phyloP scores from a whole-genome alignment of 805 yeast species.

The Sungouiozyma ichnusensis region DNA sequence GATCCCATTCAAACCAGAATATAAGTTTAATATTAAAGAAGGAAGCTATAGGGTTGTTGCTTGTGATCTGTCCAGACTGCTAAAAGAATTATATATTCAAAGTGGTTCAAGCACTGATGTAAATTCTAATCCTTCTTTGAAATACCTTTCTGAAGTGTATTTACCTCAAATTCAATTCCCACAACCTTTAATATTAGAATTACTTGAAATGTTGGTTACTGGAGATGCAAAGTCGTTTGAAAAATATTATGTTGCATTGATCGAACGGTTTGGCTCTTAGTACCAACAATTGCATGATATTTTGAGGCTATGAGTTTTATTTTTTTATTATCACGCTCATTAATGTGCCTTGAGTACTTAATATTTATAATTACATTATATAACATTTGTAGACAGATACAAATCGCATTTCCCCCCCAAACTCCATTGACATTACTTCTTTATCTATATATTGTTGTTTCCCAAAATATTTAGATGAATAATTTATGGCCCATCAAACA shows the following conservation, averaged over 20 bases:
- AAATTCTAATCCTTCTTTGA: conserved; percentile 24
- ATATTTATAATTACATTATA: no score
- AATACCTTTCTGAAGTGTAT: conserved; percentile 42
- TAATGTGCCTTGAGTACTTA: background rate
- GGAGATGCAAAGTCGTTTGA: conserved; percentile 55
- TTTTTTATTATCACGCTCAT: background rate
- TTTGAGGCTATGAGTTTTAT: background rate
- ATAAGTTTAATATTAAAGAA: conserved; percentile 55
- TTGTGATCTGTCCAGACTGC: conserved; percentile 60
- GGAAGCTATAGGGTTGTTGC: conserved; percentile 70
- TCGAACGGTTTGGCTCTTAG: conserved; percentile 16
- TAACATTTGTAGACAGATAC: background rate
- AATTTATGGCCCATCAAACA: no score
- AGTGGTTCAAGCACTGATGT: conserved; percentile 16
- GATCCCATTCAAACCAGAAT: conserved; percentile 60
- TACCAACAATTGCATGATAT: background rate
- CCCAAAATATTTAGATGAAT: no score
- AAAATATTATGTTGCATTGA: conserved; percentile 49
- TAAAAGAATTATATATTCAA: conserved; percentile 47
- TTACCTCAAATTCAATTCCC: conserved; percentile 50
- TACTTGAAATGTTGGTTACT: conserved; percentile 47
- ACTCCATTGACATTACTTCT: no score
- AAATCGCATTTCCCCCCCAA: no score
- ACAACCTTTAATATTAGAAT: conserved; percentile 45
- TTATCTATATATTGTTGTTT: no score